Conservation (phyloP, 2,329 filamentous ascomycete species). For the Pseudogymnoascus sp. region DNA sequence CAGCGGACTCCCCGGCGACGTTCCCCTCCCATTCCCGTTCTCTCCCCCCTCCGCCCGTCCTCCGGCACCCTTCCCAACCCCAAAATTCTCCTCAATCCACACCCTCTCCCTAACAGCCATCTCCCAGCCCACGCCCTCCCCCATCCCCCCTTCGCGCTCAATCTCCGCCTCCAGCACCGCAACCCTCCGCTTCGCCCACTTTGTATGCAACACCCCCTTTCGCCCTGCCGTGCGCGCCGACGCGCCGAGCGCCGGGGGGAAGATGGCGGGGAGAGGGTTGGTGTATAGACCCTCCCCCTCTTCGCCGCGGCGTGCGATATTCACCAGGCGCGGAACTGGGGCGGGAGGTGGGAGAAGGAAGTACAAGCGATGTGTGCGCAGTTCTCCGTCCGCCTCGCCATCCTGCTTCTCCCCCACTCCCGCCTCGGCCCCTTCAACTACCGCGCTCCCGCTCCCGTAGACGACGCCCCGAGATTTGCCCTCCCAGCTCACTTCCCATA, state of each 20-base stretch:
- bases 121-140: conserved; percentile 72
- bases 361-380: conserved; percentile 53
- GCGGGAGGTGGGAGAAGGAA: conserved; percentile 64
- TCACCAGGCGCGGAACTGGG: conserved; percentile 65
- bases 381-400: conserved; percentile 29
- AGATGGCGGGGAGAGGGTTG: conserved; percentile 81
- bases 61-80: conserved; percentile 22
- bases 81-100: conserved; percentile 78
- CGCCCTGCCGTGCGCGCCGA: conserved; percentile 59
- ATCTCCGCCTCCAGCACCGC: conserved; percentile 71
- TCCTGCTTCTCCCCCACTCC: conserved; percentile 37
- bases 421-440: conserved; percentile 22
- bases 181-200: conserved; percentile 80
- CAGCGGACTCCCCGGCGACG: conserved; percentile 56
- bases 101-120: conserved; percentile 78
- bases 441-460: not conserved
- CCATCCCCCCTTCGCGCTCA: conserved; percentile 63
- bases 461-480: conserved; percentile 45
- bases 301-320: conserved; percentile 40
- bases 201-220: conserved; percentile 77
- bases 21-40: conserved; percentile 43
- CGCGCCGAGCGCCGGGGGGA: conserved; percentile 64
- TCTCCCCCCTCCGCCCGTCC: conserved; percentile 25
- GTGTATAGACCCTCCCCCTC: conserved; percentile 45
- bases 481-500: conserved; percentile 77